Evolutionary conservation across 148 eudicot genomes (phyloP).

Genomic region (Selenicereus undatus): DNA sequence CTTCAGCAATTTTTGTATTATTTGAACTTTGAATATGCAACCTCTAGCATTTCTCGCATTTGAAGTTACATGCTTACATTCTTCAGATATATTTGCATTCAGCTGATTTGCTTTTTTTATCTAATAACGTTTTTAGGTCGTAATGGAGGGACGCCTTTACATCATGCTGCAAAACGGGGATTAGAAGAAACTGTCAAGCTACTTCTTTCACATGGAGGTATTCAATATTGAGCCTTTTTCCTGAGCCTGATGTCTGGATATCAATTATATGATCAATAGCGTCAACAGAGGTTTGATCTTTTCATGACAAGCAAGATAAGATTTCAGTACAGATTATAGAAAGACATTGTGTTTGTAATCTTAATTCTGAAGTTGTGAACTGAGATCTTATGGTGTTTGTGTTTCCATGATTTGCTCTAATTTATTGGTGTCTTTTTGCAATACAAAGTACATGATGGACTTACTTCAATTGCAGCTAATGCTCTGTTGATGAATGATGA

Average conservation of each 20-base stretch:
- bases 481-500: constrained; percentile 88
- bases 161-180: constrained; percentile 97
- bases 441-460: background rate
- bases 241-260: background rate
- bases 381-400: background rate
- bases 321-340: background rate
- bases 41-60: background rate
- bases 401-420: background rate
- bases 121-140: constrained; percentile 46
- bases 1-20: background rate
- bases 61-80: background rate
- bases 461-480: constrained; percentile 59
- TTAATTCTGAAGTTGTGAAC: background rate
- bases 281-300: background rate
- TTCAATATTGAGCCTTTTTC: background rate
- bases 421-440: background rate
- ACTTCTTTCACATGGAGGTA: constrained; percentile 89
- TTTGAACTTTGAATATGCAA: background rate
- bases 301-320: background rate
- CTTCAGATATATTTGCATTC: background rate
- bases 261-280: background rate
- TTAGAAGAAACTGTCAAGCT: constrained; percentile 65
- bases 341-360: background rate
- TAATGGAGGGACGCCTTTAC: constrained; percentile 85
- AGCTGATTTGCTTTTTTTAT: background rate